phyloP scores from a whole-genome alignment of 345 rosid genomes.

The Bruguiera gymnorhiza region DNA sequence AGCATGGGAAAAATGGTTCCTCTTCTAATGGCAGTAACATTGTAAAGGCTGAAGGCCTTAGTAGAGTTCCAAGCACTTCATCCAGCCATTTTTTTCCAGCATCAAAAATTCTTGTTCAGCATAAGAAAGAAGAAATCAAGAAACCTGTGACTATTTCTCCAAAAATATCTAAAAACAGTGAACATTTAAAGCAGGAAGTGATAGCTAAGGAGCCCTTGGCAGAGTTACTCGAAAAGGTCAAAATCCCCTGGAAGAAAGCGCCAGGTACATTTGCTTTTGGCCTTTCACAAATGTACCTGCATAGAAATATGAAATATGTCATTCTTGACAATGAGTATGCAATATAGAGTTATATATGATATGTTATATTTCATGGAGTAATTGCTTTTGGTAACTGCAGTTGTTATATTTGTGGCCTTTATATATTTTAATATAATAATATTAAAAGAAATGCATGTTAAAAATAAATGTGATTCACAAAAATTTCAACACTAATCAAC shows the following conservation, averaged over 20 bases:
- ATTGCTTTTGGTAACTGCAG: too few relatives aligned
- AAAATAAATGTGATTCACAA: too few relatives aligned
- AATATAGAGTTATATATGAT: constrained; percentile 12
- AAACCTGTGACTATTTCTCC: constrained; percentile 24
- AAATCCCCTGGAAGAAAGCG: constrained; percentile 69
- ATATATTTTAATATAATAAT: too few relatives aligned
- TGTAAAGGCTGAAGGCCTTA: constrained; percentile 37
- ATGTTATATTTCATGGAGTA: not conserved
- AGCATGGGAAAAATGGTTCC: constrained; percentile 53
- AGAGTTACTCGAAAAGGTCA: constrained; percentile 48
- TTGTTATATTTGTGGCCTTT: too few relatives aligned
- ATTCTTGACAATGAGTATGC: constrained; percentile 9
- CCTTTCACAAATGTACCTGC: constrained; percentile 9
- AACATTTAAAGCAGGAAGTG: constrained; percentile 29
- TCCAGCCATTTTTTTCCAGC: constrained; percentile 24
- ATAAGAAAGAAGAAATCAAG: constrained; percentile 47
- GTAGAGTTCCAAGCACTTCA: constrained; percentile 35
- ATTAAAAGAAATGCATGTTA: too few relatives aligned
- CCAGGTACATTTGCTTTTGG: constrained; percentile 63
- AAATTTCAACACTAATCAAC: too few relatives aligned
- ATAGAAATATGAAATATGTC: constrained; percentile 10
- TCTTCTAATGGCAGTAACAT: constrained; percentile 44
- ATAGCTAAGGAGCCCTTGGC: constrained; percentile 42
- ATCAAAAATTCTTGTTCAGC: constrained; percentile 28
- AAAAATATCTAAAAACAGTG: constrained; percentile 20